A percentile compares a stretch with the other conserved stretches of the same genome.
Evolutionary conservation across 768 basidiomycete genomes (phyloP).

Genomic region (Leccinum uliginosum): DNA sequence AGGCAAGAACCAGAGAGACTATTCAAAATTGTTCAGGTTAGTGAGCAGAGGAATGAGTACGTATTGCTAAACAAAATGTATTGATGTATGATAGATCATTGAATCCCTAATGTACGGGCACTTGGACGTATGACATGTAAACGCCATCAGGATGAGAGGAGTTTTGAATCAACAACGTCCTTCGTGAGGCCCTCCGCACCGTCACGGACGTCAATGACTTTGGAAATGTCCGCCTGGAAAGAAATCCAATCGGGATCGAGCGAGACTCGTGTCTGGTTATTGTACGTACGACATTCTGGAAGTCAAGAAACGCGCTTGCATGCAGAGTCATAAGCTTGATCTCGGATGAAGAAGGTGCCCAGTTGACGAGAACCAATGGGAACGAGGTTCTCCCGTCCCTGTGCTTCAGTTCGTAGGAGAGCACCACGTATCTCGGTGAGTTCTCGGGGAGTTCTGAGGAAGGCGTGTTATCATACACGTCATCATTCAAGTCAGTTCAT

Average conservation of each 20-base stretch:
- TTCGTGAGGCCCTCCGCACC: slow-evolving; percentile 79
- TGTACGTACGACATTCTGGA: slow-evolving; percentile 67
- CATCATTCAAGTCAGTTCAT: not conserved
- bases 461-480: not conserved
- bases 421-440: slow-evolving; percentile 78
- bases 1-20: slow-evolving; percentile 3
- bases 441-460: slow-evolving; percentile 78
- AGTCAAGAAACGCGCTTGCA: slow-evolving; percentile 75
- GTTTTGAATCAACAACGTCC: slow-evolving; percentile 59
- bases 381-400: slow-evolving; percentile 79
- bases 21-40: not conserved
- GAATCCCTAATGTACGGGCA: not conserved
- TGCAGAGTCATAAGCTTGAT: slow-evolving; percentile 75
- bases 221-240: slow-evolving; percentile 66
- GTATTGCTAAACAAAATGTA: not conserved
- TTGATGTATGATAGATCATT: not conserved
- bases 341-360: slow-evolving; percentile 77
- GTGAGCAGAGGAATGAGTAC: not conserved
- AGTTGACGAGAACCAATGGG: slow-evolving; percentile 84
- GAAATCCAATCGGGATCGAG: not conserved
- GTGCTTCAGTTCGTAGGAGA: slow-evolving; percentile 80
- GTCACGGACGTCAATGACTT: slow-evolving; percentile 78
- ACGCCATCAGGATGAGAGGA: slow-evolving; percentile 29
- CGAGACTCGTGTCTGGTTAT: not conserved
- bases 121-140: not conserved